A percentile compares a stretch with the other conserved stretches of the same genome.
These are phyloP conservation scores for Sporothrix phasma DNA, from an alignment of 2,329 filamentous ascomycete species.

Conservation along the genomic window DNA sequence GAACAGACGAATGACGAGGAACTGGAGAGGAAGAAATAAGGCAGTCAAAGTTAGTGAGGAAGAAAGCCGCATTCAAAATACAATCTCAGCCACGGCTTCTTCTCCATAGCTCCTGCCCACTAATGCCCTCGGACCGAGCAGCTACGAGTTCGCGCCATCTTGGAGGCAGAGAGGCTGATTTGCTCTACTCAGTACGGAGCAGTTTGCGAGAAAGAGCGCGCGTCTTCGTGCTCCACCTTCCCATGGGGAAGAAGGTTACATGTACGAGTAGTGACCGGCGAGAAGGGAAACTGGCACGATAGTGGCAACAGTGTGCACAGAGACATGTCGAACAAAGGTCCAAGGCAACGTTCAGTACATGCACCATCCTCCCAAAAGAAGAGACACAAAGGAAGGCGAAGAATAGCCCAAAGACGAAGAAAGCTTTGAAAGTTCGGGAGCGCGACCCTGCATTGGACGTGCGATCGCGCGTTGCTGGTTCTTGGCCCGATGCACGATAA, in stretches of 20 bases:
- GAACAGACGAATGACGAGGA: neutral
- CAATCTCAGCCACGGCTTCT: conserved; percentile 4
- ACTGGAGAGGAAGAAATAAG: neutral
- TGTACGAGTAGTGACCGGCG: conserved; percentile 16
- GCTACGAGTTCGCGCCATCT: neutral
- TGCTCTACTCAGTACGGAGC: neutral
- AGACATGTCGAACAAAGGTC: neutral
- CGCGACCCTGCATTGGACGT: conserved; percentile 17
- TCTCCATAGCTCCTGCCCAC: neutral
- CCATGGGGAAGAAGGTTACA: conserved; percentile 4
- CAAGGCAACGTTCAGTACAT: neutral
- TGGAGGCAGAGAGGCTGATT: neutral
- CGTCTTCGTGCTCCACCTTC: conserved; percentile 6
- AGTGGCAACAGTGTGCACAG: conserved; percentile 8
- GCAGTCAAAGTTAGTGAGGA: no score
- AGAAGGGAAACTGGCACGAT: conserved; percentile 15
- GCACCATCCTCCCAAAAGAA: neutral
- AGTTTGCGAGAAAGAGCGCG: neutral
- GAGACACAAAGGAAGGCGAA: neutral
- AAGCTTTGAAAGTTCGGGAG: conserved; percentile 26
- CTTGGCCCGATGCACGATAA: no score
- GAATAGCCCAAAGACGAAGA: neutral
- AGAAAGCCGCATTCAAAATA: conserved; percentile 12
- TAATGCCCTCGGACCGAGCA: neutral
- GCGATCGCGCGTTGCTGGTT: no score